Conservation (phyloP, 169 alveolate species). For the Cyclospora cayetanensis region DNA sequence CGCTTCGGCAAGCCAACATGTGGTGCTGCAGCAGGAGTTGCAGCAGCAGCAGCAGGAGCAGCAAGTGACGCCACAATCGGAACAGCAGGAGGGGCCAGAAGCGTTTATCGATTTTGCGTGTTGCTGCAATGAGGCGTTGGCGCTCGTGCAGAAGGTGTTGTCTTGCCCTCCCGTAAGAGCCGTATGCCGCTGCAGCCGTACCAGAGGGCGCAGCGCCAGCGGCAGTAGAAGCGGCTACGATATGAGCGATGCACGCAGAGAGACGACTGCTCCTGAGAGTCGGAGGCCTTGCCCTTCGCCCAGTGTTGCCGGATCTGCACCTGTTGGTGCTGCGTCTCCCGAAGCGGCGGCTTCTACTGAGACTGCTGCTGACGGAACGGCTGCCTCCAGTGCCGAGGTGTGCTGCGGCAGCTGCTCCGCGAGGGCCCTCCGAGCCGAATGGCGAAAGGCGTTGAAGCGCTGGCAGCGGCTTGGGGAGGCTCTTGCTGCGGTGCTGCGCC, state of each 20-base stretch:
- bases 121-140: not conserved
- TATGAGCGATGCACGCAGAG: not conserved
- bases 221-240: not conserved
- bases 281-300: not conserved
- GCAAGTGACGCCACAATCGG: not conserved
- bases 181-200: not conserved
- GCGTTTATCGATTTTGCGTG: not conserved
- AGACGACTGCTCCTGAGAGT: not conserved
- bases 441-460: not conserved
- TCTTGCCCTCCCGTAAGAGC: not conserved
- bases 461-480: not conserved
- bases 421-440: not conserved
- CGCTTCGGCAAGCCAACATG: not conserved
- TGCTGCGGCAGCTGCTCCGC: slow-evolving; percentile 17
- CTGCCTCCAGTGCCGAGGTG: slow-evolving; percentile 3
- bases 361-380: not conserved
- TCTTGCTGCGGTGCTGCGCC: not conserved
- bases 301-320: not conserved
- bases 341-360: not conserved
- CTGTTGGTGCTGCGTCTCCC: slow-evolving; percentile 12
- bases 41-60: slow-evolving; percentile 18
- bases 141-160: not conserved
- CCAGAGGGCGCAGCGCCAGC: not conserved
- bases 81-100: not conserved
- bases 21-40: slow-evolving; percentile 8